phyloP scores from a whole-genome alignment of 2,329 filamentous ascomycete species.

The Alternaria sp. region DNA sequence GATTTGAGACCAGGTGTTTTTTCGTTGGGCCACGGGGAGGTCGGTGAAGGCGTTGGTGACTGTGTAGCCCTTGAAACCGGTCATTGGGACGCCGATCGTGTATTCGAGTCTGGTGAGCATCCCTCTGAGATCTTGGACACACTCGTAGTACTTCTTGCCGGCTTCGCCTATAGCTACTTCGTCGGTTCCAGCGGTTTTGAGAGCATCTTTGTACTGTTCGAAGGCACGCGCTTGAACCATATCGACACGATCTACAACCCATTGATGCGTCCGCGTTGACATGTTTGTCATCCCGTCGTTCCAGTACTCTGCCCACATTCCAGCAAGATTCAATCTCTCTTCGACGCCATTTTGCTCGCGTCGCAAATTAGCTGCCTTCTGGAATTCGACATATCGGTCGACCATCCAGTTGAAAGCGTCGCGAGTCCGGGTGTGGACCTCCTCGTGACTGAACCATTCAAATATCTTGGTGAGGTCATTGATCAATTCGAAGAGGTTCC shows the following conservation, averaged over 20 bases:
- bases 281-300: constrained; percentile 11
- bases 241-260: constrained; percentile 25
- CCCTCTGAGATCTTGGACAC: constrained; percentile 10
- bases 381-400: constrained; percentile 18
- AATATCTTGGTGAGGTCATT: constrained; percentile 21
- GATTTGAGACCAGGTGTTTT: constrained; percentile 6
- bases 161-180: constrained; percentile 1
- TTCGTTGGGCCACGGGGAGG: neutral
- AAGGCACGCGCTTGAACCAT: constrained; percentile 11
- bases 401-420: constrained; percentile 16
- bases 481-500: constrained; percentile 20
- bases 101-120: constrained; percentile 17
- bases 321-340: constrained; percentile 20
- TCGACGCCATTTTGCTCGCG: constrained; percentile 13
- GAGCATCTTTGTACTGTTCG: neutral
- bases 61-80: constrained; percentile 20
- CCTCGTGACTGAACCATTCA: constrained; percentile 11
- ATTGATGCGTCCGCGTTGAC: constrained; percentile 19
- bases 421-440: neutral
- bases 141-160: constrained; percentile 25
- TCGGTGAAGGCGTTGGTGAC: constrained; percentile 1
- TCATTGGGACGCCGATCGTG: constrained; percentile 19
- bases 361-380: constrained; percentile 16
- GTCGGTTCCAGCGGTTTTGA: neutral
- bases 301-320: constrained; percentile 28